Percentiles rank a stretch among this genome's conserved stretches.
phyloP scores from a whole-genome alignment of 2,329 filamentous ascomycete genomes.

The Bisporella sp. region DNA sequence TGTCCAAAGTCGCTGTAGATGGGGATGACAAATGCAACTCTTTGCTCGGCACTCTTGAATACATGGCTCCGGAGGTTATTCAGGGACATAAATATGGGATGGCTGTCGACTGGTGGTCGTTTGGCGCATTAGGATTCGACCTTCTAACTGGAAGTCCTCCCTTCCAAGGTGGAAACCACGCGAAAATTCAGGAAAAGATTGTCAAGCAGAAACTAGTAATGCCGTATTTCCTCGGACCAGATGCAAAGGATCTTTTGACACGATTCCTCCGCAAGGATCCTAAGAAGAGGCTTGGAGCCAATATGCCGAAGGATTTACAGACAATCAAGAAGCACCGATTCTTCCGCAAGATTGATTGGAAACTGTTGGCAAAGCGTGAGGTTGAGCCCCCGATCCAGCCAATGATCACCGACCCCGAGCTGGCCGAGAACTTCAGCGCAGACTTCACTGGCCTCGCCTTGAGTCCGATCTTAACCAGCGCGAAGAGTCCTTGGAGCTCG shows the following conservation, averaged over 20 bases:
- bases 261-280: conserved; percentile 89
- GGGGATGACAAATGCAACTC: conserved; percentile 69
- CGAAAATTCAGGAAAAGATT: conserved; percentile 95
- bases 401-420: conserved; percentile 87
- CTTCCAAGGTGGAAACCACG: conserved; percentile 83
- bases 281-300: conserved; percentile 76
- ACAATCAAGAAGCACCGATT: conserved; percentile 90
- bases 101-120: conserved; percentile 97
- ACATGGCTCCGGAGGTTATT: conserved; percentile 95
- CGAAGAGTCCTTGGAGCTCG: conserved; percentile 18
- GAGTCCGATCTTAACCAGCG: conserved; percentile 55
- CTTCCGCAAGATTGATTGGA: conserved; percentile 96
- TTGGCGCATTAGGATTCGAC: conserved; percentile 88
- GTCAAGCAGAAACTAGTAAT: conserved; percentile 83
- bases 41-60: conserved; percentile 90
- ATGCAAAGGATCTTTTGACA: conserved; percentile 90
- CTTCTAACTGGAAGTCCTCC: conserved; percentile 88
- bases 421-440: conserved; percentile 92
- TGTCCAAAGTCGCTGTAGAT: conserved; percentile 87
- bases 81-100: conserved; percentile 84
- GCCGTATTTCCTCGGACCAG: conserved; percentile 84
- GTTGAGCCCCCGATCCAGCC: conserved; percentile 85
- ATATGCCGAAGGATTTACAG: conserved; percentile 81
- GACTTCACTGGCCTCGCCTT: conserved; percentile 86
- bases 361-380: conserved; percentile 73